phyloP scores from a whole-genome alignment of 495 filamentous ascomycete species.

The Friedmanniomyces endolithicus region DNA sequence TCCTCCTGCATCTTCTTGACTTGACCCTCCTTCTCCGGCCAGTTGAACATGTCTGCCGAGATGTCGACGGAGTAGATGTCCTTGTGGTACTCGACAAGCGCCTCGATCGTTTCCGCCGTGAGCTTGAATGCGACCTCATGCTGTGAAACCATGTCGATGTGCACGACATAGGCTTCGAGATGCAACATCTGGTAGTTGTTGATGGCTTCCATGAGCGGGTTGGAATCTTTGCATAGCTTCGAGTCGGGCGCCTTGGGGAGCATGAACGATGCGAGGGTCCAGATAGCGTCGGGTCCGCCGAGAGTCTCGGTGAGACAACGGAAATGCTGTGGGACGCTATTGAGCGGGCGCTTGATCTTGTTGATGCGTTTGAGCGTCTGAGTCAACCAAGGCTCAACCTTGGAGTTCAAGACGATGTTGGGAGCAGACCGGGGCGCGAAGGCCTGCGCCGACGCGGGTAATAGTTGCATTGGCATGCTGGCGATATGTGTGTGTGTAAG shows the following conservation, averaged over 20 bases:
- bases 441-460: constrained; percentile 89
- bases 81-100: constrained; percentile 92
- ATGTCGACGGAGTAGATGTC: constrained; percentile 89
- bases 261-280: constrained; percentile 90
- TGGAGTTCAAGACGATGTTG: constrained; percentile 84
- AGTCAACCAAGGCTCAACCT: constrained; percentile 96
- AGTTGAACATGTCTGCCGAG: constrained; percentile 80
- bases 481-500: constrained; percentile 25
- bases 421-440: constrained; percentile 93
- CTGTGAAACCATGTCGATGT: constrained; percentile 96
- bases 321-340: constrained; percentile 93
- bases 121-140: constrained; percentile 98
- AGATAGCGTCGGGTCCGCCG: constrained; percentile 83
- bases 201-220: constrained; percentile 80
- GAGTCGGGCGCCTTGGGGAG: constrained; percentile 81
- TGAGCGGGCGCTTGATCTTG: constrained; percentile 91
- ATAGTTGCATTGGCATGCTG: constrained; percentile 80
- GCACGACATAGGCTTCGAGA: constrained; percentile 94
- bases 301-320: constrained; percentile 94
- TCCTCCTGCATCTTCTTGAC: constrained; percentile 96
- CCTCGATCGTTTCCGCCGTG: constrained; percentile 90
- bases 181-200: constrained; percentile 92
- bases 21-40: constrained; percentile 92
- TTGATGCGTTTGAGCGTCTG: constrained; percentile 95
- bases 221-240: constrained; percentile 71